Percentiles rank a stretch among this genome's conserved stretches.
These are phyloP conservation scores for Backusella morwellensis DNA, from an alignment of 192 early-diverging fungal species.

Conservation along the genomic window DNA sequence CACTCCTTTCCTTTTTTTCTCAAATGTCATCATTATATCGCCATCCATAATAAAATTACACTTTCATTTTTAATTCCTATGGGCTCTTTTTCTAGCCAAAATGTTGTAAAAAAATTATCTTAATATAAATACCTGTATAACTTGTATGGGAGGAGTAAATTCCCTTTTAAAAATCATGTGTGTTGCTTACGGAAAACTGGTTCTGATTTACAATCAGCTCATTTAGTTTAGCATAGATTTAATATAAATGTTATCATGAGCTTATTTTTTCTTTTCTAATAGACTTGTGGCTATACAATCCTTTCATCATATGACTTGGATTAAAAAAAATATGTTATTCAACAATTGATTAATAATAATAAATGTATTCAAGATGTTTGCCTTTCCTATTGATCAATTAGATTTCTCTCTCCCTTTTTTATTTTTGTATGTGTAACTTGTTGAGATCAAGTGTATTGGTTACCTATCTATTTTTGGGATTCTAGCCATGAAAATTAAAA, in stretches of 20 bases:
- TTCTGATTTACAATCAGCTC: background rate
- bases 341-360: too few relatives aligned
- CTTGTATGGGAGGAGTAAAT: background rate
- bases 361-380: too few relatives aligned
- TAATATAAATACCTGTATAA: background rate
- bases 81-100: too few relatives aligned
- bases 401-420: too few relatives aligned
- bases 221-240: background rate
- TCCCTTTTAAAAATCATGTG: background rate
- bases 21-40: background rate
- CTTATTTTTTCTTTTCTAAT: background rate
- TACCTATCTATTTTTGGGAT: too few relatives aligned
- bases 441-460: too few relatives aligned
- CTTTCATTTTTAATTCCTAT: too few relatives aligned
- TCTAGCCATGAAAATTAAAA: too few relatives aligned
- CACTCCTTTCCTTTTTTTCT: background rate
- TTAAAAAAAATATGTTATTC: too few relatives aligned
- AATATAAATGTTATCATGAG: background rate
- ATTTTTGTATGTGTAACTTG: background rate
- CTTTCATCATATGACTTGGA: background rate
- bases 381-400: too few relatives aligned
- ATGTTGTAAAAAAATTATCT: background rate
- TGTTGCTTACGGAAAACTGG: background rate
- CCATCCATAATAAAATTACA: background rate
- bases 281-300: background rate